A percentile compares a stretch with the other conserved stretches of the same genome.
Evolutionary conservation across 2,329 filamentous ascomycete genomes (phyloP).

Genomic region (Penicillium concentricum): DNA sequence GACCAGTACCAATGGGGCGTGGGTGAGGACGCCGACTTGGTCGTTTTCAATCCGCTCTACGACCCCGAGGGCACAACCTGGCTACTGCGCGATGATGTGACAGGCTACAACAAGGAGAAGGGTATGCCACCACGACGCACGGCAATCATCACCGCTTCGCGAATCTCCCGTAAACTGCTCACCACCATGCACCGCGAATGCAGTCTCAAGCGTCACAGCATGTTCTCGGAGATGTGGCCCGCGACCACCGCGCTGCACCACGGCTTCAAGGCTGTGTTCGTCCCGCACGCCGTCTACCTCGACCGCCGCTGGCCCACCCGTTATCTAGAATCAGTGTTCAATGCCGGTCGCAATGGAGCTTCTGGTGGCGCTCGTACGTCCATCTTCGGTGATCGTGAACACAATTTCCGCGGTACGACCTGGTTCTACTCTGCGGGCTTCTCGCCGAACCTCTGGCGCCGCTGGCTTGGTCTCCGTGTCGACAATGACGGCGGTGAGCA

Average conservation of each 20-base stretch:
- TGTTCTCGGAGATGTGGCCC: slow-evolving; percentile 97
- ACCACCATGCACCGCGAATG: slow-evolving; percentile 90
- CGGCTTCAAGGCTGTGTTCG: slow-evolving; percentile 88
- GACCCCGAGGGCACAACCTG: slow-evolving; percentile 85
- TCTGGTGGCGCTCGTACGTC: slow-evolving; percentile 70
- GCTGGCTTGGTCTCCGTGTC: slow-evolving; percentile 82
- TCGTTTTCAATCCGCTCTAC: slow-evolving; percentile 89
- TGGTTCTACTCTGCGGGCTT: slow-evolving; percentile 94
- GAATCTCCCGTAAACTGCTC: slow-evolving; percentile 77
- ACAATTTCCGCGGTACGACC: slow-evolving; percentile 80
- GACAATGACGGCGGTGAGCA: slow-evolving; percentile 76
- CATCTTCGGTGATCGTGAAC: slow-evolving; percentile 79
- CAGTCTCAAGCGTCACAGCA: slow-evolving; percentile 77
- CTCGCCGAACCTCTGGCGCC: slow-evolving; percentile 73
- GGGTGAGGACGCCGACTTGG: slow-evolving; percentile 85
- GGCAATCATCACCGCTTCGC: slow-evolving; percentile 83
- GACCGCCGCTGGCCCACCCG: slow-evolving; percentile 81
- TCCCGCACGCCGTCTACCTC: slow-evolving; percentile 83
- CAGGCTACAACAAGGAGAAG: slow-evolving; percentile 70
- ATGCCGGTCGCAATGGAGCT: slow-evolving; percentile 72
- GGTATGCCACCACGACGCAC: slow-evolving; percentile 69
- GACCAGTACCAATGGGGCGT: slow-evolving; percentile 86
- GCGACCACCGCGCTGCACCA: slow-evolving; percentile 84
- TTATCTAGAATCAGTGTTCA: slow-evolving; percentile 76
- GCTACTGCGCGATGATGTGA: slow-evolving; percentile 78